Conservation (phyloP, 805 yeast species). For the Kurtzmaniella fragi region DNA sequence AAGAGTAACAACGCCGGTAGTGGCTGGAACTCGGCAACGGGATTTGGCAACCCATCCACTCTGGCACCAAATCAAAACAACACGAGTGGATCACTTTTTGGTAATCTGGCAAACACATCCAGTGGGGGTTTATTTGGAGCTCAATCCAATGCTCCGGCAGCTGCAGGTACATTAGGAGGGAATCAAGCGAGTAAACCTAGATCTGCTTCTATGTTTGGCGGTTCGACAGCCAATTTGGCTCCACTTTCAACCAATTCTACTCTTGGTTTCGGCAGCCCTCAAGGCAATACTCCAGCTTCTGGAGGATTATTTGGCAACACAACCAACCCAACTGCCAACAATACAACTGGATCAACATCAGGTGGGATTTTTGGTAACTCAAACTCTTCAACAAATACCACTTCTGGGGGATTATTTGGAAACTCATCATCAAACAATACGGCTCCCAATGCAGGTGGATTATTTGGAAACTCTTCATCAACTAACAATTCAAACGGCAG, state of each 20-base stretch:
- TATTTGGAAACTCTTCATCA: conserved; percentile 10
- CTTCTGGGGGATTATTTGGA: conserved; percentile 6
- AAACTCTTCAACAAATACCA: conserved; percentile 1
- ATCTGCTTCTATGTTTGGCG: too few relatives aligned
- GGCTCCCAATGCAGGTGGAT: conserved; percentile 6
- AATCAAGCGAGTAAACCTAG: too few relatives aligned
- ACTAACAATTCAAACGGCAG: conserved; percentile 2
- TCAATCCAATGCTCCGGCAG: not conserved
- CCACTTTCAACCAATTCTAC: not conserved
- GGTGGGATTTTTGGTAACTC: conserved; percentile 21
- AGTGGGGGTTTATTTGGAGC: conserved; percentile 7
- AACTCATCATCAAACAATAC: conserved; percentile 6
- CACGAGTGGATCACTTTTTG: conserved; percentile 9
- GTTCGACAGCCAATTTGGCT: too few relatives aligned
- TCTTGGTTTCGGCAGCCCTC: too few relatives aligned
- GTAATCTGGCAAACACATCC: conserved; percentile 3
- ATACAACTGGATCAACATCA: conserved; percentile 20
- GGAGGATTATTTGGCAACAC: conserved; percentile 6
- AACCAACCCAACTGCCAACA: conserved; percentile 5
- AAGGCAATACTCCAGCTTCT: conserved; percentile 7
- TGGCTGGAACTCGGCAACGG: conserved; percentile 17
- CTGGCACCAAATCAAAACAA: conserved; percentile 1
- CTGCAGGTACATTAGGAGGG: not conserved
- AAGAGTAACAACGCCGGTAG: conserved; percentile 6
- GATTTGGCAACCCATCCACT: conserved; percentile 16